Conservation (phyloP, 495 filamentous ascomycete species). For the Margaritispora aquatica region DNA sequence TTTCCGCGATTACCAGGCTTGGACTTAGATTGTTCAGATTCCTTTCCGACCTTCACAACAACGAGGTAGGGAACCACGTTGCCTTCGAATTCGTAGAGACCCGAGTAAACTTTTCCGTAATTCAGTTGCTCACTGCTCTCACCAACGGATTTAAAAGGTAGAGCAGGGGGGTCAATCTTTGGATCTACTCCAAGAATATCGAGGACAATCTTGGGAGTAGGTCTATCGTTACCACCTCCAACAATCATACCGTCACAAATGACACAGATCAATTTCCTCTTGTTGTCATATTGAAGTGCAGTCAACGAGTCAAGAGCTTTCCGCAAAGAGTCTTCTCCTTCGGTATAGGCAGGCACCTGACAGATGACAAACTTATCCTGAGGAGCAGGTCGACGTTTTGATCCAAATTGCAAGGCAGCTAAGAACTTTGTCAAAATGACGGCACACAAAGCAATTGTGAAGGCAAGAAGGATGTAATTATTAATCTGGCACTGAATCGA, state of each 20-base stretch:
- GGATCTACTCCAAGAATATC: constrained; percentile 97
- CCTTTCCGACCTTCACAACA: constrained; percentile 94
- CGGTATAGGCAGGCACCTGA: constrained; percentile 95
- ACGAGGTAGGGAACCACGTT: constrained; percentile 96
- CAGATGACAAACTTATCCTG: constrained; percentile 99
- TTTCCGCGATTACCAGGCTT: constrained; percentile 98
- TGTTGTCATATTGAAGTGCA: constrained; percentile 93
- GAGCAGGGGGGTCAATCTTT: constrained; percentile 88
- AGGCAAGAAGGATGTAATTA: constrained; percentile 84
- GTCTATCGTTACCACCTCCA: constrained; percentile 91
- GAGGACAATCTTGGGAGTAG: constrained; percentile 93
- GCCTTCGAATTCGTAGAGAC: constrained; percentile 94
- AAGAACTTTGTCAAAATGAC: constrained; percentile 89
- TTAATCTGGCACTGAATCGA: constrained; percentile 75
- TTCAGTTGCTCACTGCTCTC: constrained; percentile 89
- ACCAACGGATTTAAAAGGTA: constrained; percentile 89
- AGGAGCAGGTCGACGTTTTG: constrained; percentile 79
- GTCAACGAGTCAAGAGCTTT: constrained; percentile 93
- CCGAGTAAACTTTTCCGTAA: constrained; percentile 97
- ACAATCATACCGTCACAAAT: constrained; percentile 96
- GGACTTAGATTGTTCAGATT: constrained; percentile 83
- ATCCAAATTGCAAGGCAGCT: constrained; percentile 87
- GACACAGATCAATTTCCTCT: constrained; percentile 88
- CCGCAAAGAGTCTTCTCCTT: constrained; percentile 89
- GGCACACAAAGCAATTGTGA: constrained; percentile 71